A percentile compares a stretch with the other conserved stretches of the same genome.
Conservation (phyloP, 371 early-diverging fungal species). For the Mortierella sp. region DNA sequence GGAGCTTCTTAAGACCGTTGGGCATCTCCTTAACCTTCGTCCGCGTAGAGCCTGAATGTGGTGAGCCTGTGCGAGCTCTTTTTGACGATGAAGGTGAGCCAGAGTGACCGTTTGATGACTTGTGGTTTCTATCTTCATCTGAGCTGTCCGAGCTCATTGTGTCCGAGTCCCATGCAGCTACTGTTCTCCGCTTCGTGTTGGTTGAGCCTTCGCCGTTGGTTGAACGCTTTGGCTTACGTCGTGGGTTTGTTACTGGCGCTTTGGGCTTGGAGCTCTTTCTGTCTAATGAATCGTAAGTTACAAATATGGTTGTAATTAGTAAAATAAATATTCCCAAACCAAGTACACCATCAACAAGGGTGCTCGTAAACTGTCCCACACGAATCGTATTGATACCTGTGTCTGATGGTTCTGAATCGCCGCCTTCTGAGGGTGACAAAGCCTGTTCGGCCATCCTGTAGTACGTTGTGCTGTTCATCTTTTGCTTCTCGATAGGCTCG, state of each 20-base stretch:
- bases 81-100: constrained; percentile 23
- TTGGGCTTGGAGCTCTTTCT: neutral
- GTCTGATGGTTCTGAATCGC: constrained; percentile 20
- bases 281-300: neutral
- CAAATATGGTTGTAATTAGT: neutral
- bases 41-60: constrained; percentile 18
- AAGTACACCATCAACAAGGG: neutral
- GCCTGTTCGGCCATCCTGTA: constrained; percentile 52
- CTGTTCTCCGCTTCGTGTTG: constrained; percentile 18
- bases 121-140: constrained; percentile 36
- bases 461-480: constrained; percentile 50
- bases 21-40: constrained; percentile 28
- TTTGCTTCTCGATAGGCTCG: constrained; percentile 58
- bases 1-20: constrained; percentile 52
- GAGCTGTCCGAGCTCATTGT: constrained; percentile 40
- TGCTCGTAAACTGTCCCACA: neutral
- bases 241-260: constrained; percentile 19
- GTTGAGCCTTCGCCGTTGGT: constrained; percentile 18
- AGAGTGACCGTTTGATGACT: neutral
- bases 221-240: constrained; percentile 24
- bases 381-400: neutral
- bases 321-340: neutral
- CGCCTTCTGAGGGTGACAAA: constrained; percentile 22
- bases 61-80: constrained; percentile 40
- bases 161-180: constrained; percentile 33